phyloP scores from a whole-genome alignment of 495 filamentous ascomycete genomes.

The Corynascus novoguineensis region DNA sequence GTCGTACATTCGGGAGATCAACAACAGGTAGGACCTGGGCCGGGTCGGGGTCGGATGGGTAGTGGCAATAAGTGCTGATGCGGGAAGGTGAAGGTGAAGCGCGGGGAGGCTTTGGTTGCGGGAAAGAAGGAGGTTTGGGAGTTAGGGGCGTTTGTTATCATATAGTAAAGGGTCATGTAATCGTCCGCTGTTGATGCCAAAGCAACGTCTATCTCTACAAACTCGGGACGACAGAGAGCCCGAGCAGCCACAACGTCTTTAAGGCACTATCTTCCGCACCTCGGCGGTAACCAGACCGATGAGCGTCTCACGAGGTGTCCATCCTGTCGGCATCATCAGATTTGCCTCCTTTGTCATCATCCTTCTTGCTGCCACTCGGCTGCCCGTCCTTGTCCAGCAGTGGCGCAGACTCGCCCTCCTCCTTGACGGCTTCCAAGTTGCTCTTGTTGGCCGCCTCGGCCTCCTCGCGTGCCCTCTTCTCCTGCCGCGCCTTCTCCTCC shows the following conservation, averaged over 20 bases:
- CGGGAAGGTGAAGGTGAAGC: neutral
- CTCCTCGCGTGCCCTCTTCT: constrained; percentile 68
- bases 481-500: constrained; percentile 86
- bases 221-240: neutral
- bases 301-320: constrained; percentile 60
- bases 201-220: constrained; percentile 16
- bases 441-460: constrained; percentile 62
- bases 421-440: constrained; percentile 75
- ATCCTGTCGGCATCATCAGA: constrained; percentile 64
- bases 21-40: constrained; percentile 37
- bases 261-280: neutral
- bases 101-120: neutral
- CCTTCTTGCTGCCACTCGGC: constrained; percentile 52
- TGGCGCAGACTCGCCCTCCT: constrained; percentile 64
- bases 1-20: constrained; percentile 61
- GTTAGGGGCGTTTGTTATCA: too few species aligned
- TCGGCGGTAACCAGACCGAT: neutral
- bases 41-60: neutral
- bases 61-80: neutral
- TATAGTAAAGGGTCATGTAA: neutral
- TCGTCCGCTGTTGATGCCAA: constrained; percentile 3
- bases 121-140: too few species aligned
- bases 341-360: constrained; percentile 48
- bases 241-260: too few species aligned
- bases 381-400: constrained; percentile 62